These are phyloP conservation scores for Trypethelium eluteriae DNA, from an alignment of 495 filamentous ascomycete genomes.

Conservation along the genomic window DNA sequence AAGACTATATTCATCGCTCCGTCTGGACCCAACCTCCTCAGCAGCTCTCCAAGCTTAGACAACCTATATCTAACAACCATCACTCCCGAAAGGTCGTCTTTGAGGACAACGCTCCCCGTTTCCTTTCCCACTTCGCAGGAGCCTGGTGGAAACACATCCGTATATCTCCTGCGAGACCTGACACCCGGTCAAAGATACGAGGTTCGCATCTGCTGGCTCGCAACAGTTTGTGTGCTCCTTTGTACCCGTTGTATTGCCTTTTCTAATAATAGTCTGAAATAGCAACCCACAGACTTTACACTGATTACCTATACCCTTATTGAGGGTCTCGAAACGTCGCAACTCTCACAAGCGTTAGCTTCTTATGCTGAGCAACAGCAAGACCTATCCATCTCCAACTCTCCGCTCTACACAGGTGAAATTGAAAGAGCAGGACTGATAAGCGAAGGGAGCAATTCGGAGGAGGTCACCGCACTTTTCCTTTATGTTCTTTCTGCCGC, in stretches of 20 bases:
- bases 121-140: constrained; percentile 52
- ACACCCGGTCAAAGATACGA: constrained; percentile 73
- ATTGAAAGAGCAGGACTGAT: constrained; percentile 23
- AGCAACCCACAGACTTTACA: constrained; percentile 85
- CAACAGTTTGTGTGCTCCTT: constrained; percentile 56
- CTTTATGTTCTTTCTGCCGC: constrained; percentile 69
- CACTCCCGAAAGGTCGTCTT: constrained; percentile 45
- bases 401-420: background rate
- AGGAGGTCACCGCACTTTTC: constrained; percentile 47
- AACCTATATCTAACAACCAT: constrained; percentile 59
- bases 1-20: constrained; percentile 86
- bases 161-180: constrained; percentile 77
- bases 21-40: constrained; percentile 43
- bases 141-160: constrained; percentile 59
- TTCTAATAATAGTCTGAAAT: constrained; percentile 3
- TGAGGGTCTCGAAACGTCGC: constrained; percentile 50
- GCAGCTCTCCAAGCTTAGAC: constrained; percentile 51
- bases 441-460: constrained; percentile 23
- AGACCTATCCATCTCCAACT: constrained; percentile 9
- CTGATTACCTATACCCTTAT: constrained; percentile 55
- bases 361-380: constrained; percentile 52
- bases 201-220: constrained; percentile 87
- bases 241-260: background rate
- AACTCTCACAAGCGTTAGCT: constrained; percentile 56
- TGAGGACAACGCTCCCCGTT: constrained; percentile 56